A percentile compares a stretch with the other conserved stretches of the same genome.
These are phyloP conservation scores for Thymus mandschuricus DNA, from an alignment of 257 asterid species.

Conservation along the genomic window DNA sequence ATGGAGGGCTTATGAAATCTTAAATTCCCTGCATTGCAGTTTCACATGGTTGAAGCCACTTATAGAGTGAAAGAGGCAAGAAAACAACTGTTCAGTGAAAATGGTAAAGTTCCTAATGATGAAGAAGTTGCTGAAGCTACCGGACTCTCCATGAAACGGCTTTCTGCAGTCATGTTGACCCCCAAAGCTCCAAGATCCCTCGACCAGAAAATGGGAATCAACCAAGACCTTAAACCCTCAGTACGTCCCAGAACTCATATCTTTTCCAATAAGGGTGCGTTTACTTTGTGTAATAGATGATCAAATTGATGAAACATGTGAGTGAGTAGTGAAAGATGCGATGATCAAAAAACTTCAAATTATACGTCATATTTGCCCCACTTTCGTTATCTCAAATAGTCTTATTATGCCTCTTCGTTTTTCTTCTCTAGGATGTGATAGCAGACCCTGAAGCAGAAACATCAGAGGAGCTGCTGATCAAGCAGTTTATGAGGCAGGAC, in stretches of 20 bases:
- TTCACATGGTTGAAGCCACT: conserved; percentile 91
- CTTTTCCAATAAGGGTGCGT: background rate
- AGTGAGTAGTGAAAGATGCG: no score
- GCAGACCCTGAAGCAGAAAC: conserved; percentile 90
- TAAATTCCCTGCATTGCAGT: conserved; percentile 45
- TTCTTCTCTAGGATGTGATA: conserved; percentile 64
- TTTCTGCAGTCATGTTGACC: conserved; percentile 69
- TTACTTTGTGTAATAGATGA: no score
- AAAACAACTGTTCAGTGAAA: conserved; percentile 67
- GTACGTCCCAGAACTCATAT: conserved; percentile 42
- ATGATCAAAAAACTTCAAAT: no score
- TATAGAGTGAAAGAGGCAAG: conserved; percentile 94
- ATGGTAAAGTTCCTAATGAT: conserved; percentile 70
- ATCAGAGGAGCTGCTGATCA: conserved; percentile 70
- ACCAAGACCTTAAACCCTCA: conserved; percentile 76
- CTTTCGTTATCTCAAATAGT: background rate
- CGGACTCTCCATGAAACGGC: conserved; percentile 89
- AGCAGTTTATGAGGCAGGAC: conserved; percentile 82
- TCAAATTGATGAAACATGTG: no score
- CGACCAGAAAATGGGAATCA: conserved; percentile 86
- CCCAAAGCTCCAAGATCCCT: conserved; percentile 95
- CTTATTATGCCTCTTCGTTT: background rate
- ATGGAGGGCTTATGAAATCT: conserved; percentile 14
- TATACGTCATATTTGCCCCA: background rate
- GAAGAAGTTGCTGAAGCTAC: conserved; percentile 86